These are phyloP conservation scores for Fraxinus quadrangulata DNA, from an alignment of 257 asterid genomes.

Conservation along the genomic window DNA sequence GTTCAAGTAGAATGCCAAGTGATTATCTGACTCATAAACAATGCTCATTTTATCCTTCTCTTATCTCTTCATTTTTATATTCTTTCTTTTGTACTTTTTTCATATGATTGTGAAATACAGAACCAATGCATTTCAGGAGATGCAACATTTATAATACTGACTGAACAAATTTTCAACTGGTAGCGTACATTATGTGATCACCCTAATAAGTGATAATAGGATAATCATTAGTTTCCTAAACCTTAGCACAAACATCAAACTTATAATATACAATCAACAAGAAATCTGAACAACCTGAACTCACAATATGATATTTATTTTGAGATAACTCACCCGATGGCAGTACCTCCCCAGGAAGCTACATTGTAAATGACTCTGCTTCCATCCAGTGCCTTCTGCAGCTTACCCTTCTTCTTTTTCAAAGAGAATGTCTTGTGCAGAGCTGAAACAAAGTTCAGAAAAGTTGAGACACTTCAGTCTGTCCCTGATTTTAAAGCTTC, in stretches of 20 bases:
- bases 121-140: neutral
- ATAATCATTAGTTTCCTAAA: neutral
- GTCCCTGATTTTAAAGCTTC: constrained; percentile 1
- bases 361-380: constrained; percentile 93
- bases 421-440: constrained; percentile 90
- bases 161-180: constrained; percentile 1
- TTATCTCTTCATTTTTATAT: neutral
- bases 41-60: neutral
- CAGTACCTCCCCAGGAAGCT: constrained; percentile 99
- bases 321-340: constrained; percentile 74
- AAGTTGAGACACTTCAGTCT: constrained; percentile 21
- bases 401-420: constrained; percentile 82
- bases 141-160: neutral
- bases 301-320: constrained; percentile 11
- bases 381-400: constrained; percentile 97
- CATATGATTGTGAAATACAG: constrained; percentile 9
- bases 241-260: constrained; percentile 2
- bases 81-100: neutral
- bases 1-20: neutral
- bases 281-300: constrained; percentile 6
- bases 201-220: neutral
- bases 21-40: neutral
- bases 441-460: constrained; percentile 56
- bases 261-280: neutral
- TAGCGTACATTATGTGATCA: neutral